Percentiles rank a stretch among this genome's conserved stretches.
Conservation (phyloP, 176 grass and related monocot species). For the Zea mays region Zm-B73-REFERENCE-NAM-5.0 NC_050099.1:180636501-180637000, state of each 20-base stretch:
- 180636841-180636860: background rate
- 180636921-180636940: background rate
- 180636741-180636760: background rate
- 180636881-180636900: background rate
- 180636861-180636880: background rate
- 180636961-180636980: background rate
- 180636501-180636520: no score
- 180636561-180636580: background rate
- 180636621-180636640: background rate
- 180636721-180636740: background rate
- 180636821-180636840: background rate
- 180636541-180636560: no score
- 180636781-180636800: background rate
- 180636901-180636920: background rate
- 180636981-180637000: background rate
- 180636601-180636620: background rate
- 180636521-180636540: no score
- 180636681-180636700: background rate
- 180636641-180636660: background rate
- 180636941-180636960: background rate
- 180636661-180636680: background rate
- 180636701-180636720: background rate
- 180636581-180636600: background rate
- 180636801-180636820: background rate
- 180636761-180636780: background rate